Conservation (phyloP, 1,284 basidiomycete species). For the Heterobasidion annosum region DNA sequence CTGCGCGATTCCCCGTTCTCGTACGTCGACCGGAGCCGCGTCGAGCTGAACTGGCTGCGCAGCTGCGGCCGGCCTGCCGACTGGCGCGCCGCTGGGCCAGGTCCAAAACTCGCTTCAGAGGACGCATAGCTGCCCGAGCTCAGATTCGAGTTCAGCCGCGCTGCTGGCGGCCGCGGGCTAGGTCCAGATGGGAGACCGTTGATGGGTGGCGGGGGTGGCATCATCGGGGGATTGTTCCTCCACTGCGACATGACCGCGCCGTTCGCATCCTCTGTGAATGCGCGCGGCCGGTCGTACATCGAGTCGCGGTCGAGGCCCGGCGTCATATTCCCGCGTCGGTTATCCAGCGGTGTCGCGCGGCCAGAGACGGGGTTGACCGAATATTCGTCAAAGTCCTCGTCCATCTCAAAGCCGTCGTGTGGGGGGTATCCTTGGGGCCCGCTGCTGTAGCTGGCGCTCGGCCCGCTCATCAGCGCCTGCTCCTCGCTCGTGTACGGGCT, state of each 20-base stretch:
- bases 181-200: constrained; percentile 15
- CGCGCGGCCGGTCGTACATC: constrained; percentile 47
- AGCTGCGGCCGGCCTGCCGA: constrained; percentile 39
- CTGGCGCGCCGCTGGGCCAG: constrained; percentile 15
- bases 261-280: constrained; percentile 67
- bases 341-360: constrained; percentile 58
- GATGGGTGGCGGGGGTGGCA: constrained; percentile 11
- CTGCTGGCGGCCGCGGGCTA: constrained; percentile 29
- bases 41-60: constrained; percentile 66
- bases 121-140: constrained; percentile 36
- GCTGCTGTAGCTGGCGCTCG: constrained; percentile 19
- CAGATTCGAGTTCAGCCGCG: constrained; percentile 38
- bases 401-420: constrained; percentile 56
- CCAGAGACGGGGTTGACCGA: constrained; percentile 50
- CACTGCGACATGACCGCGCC: constrained; percentile 60
- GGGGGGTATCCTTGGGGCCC: constrained; percentile 55
- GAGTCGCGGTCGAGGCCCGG: constrained; percentile 38
- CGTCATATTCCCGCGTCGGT: constrained; percentile 40
- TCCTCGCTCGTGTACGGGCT: constrained; percentile 34
- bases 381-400: constrained; percentile 72
- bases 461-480: constrained; percentile 17
- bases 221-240: constrained; percentile 31
- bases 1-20: constrained; percentile 24
- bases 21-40: constrained; percentile 45
- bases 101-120: constrained; percentile 45